Evolutionary conservation across 2,329 filamentous ascomycete species (phyloP), one percentile per base, ranked within the genome.

Genomic region (Graphiopsis chlorocephala): DNA sequence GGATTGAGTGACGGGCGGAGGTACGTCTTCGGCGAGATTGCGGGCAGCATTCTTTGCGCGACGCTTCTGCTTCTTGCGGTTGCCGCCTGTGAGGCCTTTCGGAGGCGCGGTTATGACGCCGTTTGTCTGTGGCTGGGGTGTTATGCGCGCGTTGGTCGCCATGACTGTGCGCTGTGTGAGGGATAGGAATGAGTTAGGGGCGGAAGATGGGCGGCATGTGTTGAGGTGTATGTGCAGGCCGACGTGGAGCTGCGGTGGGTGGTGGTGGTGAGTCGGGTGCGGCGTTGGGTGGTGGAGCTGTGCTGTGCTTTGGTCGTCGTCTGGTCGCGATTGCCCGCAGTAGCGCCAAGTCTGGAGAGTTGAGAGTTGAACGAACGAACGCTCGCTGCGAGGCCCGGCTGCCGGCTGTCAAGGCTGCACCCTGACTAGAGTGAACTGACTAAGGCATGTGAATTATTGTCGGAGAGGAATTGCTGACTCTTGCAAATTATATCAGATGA

Each of bases 51-150:
- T 83, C 77, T 97, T 97, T 75, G 91, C 90, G 70, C 93, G 87
- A 71, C 93, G 88, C 83, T 97, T 97, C 78, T 95, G 91, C 83
- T 97, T 98, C 84, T 97, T 97, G 75, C 91, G 88, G 79, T 97
- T 97, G 60, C 93, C 89, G 10, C 83, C 74, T 12, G 63, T 59
- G 6, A 67, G 47, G 17, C 61, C 68, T 35, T 68, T 69, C 20
- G 77, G 66, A 52, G 75, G 70, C 59, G 68, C 75, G 31, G 75
- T 74, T 31, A 76, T 69, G 69, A 79, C 72, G 71, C 78, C 78
- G 74, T 80, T 81, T 71, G 71, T 26, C 33, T 66, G 48, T 38
- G 67, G 63, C 66, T 67, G 68, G 25, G 68, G 67, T n/a, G 66
- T 67, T 23, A 48, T 65, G 64, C 60, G 68, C 63, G 65, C 63